Conservation (phyloP, 2,329 filamentous ascomycete genomes). For the Fusarium sterilihyphosum region DNA sequence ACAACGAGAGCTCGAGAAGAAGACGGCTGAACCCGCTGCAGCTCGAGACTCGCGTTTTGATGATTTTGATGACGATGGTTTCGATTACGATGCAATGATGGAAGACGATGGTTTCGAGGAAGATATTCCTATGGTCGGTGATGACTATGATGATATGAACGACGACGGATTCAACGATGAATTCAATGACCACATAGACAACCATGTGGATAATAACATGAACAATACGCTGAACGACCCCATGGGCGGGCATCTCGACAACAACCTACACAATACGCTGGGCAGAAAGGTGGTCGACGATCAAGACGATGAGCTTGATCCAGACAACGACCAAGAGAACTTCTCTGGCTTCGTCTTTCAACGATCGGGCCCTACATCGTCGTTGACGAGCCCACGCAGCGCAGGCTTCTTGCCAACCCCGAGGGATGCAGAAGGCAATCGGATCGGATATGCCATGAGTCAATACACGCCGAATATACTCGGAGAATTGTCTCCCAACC, state of each 20-base stretch:
- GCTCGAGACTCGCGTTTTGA: slow-evolving; percentile 65
- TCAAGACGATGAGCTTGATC: slow-evolving; percentile 35
- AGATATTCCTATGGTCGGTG: slow-evolving; percentile 45
- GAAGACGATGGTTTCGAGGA: slow-evolving; percentile 74
- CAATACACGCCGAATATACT: slow-evolving; percentile 53
- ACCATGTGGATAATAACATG: neutral
- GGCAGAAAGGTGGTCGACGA: slow-evolving; percentile 38
- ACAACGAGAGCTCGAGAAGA: slow-evolving; percentile 71
- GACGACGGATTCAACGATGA: slow-evolving; percentile 41
- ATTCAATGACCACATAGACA: slow-evolving; percentile 26
- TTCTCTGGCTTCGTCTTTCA: slow-evolving; percentile 70
- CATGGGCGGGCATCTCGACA: slow-evolving; percentile 11
- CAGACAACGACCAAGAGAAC: slow-evolving; percentile 60
- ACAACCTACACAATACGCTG: slow-evolving; percentile 35
- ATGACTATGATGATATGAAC: slow-evolving; percentile 45
- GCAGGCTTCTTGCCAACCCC: slow-evolving; percentile 62
- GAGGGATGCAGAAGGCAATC: slow-evolving; percentile 63
- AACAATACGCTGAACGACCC: slow-evolving; percentile 34
- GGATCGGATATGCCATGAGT: slow-evolving; percentile 67
- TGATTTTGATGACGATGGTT: slow-evolving; percentile 69
- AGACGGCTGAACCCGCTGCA: slow-evolving; percentile 52
- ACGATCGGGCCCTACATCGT: slow-evolving; percentile 62
- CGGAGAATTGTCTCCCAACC: slow-evolving; percentile 27
- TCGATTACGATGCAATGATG: slow-evolving; percentile 72
- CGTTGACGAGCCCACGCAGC: slow-evolving; percentile 60